Conservation (phyloP, 129 eudicot genomes). For the Artemisia argyi region DNA sequence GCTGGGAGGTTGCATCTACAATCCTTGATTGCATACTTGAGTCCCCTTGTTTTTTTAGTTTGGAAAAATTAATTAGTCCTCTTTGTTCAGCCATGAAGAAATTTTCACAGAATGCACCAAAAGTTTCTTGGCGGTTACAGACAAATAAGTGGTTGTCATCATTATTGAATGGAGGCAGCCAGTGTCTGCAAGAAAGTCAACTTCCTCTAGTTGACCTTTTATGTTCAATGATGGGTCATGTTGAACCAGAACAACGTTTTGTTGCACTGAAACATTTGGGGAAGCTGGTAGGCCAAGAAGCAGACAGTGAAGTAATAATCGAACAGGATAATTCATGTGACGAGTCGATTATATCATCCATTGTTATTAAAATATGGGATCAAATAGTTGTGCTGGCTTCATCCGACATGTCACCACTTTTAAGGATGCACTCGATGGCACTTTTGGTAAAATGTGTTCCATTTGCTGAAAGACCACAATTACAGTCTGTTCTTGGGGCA, state of each 20-base stretch:
- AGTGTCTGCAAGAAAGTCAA: conserved; percentile 45
- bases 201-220: conserved; percentile 54
- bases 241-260: conserved; percentile 92
- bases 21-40: conserved; percentile 68
- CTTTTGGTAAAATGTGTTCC: conserved; percentile 71
- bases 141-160: conserved; percentile 69
- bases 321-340: conserved; percentile 30
- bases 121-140: conserved; percentile 74
- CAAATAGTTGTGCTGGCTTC: conserved; percentile 66
- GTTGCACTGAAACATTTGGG: conserved; percentile 78
- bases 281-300: conserved; percentile 56
- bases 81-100: conserved; percentile 60
- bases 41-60: conserved; percentile 41
- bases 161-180: conserved; percentile 51
- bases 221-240: conserved; percentile 62
- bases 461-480: conserved; percentile 52
- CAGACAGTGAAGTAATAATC: conserved; percentile 43
- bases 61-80: conserved; percentile 46
- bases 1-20: conserved; percentile 87
- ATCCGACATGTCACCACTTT: conserved; percentile 57
- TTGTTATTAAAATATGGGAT: conserved; percentile 80
- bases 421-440: conserved; percentile 64
- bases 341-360: conserved; percentile 43
- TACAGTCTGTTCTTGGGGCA: conserved; percentile 72
- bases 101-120: conserved; percentile 72